Conservation (phyloP, 2,329 filamentous ascomycete species). For the Aspergillus sclerotialis region DNA sequence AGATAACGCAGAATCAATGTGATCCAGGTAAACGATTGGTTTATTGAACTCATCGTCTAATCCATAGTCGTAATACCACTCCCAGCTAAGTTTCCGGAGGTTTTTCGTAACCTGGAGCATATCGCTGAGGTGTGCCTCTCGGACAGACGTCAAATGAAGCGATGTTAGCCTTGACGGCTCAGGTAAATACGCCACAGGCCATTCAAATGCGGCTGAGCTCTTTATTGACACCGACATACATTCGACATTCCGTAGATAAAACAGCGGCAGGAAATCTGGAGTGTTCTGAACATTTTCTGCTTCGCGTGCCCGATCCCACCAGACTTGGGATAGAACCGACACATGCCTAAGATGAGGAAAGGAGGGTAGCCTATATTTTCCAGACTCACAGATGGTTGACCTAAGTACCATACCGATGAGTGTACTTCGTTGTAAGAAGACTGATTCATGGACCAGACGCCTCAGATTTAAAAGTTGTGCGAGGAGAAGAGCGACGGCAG, state of each 20-base stretch:
- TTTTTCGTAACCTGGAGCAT: slow-evolving; percentile 5
- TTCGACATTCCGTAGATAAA: slow-evolving; percentile 13
- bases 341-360: slow-evolving; percentile 5
- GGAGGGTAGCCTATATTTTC: slow-evolving; percentile 1
- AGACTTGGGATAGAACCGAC: neutral
- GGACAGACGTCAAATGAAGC: slow-evolving; percentile 6
- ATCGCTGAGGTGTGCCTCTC: slow-evolving; percentile 8
- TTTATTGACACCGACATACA: slow-evolving; percentile 10
- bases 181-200: slow-evolving; percentile 8
- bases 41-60: slow-evolving; percentile 4
- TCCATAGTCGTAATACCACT: slow-evolving; percentile 7
- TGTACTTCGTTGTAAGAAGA: slow-evolving; percentile 5
- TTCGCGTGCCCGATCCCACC: neutral
- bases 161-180: slow-evolving; percentile 2
- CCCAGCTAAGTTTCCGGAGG: slow-evolving; percentile 6
- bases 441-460: slow-evolving; percentile 6
- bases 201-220: slow-evolving; percentile 9
- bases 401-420: slow-evolving; percentile 9
- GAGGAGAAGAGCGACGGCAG: slow-evolving; percentile 12
- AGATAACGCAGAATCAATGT: slow-evolving; percentile 10
- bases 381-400: slow-evolving; percentile 6
- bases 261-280: slow-evolving; percentile 10
- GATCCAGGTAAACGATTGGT: slow-evolving; percentile 10
- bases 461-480: slow-evolving; percentile 10
- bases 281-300: slow-evolving; percentile 8